These are phyloP conservation scores for Carex littledalei DNA, from an alignment of 176 grass and related monocot genomes.

Conservation along the genomic window DNA sequence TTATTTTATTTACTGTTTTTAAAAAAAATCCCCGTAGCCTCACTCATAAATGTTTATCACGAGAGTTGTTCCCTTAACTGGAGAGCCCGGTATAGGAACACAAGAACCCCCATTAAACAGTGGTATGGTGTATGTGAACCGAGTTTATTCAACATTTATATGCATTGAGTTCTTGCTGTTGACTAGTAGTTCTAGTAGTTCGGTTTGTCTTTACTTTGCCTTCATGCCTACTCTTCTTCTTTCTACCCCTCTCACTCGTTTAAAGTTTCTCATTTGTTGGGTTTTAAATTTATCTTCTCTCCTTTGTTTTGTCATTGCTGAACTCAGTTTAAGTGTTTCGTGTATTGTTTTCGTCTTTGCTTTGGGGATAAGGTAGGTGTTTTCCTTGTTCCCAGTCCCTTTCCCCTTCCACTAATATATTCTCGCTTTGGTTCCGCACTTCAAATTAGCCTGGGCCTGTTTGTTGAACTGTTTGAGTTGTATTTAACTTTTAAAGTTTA, in stretches of 20 bases:
- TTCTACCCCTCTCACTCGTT: slow-evolving; percentile 9
- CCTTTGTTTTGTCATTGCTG: not conserved
- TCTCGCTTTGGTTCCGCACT: not conserved
- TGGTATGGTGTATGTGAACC: not conserved
- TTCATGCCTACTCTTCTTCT: slow-evolving; percentile 24
- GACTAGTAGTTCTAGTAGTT: slow-evolving; percentile 11
- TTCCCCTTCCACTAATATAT: not conserved
- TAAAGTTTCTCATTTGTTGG: not conserved
- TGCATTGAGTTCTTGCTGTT: not conserved
- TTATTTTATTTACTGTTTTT: too few relatives aligned
- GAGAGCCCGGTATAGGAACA: not conserved
- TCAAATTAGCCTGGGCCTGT: not conserved
- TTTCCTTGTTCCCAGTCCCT: not conserved
- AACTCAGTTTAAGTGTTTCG: not conserved
- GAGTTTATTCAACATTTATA: not conserved
- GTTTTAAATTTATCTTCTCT: not conserved
- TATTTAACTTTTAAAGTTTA: not conserved
- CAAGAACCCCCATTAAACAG: not conserved
- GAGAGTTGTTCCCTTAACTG: not conserved
- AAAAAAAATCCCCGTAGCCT: too few relatives aligned
- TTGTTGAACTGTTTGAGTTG: not conserved
- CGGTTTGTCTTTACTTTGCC: slow-evolving; percentile 9
- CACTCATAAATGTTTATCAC: not conserved
- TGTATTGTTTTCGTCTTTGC: not conserved
- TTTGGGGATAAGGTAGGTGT: not conserved